These are phyloP conservation scores for Pichia nakasei DNA, from an alignment of 805 yeast genomes.

Conservation along the genomic window DNA sequence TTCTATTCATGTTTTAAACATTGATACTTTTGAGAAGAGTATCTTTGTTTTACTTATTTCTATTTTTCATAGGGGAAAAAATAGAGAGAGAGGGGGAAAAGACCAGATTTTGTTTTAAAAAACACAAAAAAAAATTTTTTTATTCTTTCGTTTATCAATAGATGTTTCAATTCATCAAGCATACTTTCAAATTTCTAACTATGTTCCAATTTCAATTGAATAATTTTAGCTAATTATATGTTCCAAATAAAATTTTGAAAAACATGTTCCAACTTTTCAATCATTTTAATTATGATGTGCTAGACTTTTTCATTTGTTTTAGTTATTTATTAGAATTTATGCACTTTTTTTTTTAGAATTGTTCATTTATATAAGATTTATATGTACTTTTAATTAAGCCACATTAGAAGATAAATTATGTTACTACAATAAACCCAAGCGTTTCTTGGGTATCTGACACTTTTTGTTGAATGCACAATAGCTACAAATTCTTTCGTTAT, in stretches of 20 bases:
- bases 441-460: slow-evolving; percentile 5
- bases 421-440: neutral
- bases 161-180: neutral
- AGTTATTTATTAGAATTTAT: neutral
- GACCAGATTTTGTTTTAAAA: neutral
- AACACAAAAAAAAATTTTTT: neutral
- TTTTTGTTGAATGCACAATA: slow-evolving; percentile 37
- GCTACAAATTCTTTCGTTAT: slow-evolving; percentile 37
- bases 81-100: slow-evolving; percentile 10
- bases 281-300: neutral
- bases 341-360: neutral
- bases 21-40: slow-evolving; percentile 6
- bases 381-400: neutral
- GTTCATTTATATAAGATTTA: neutral
- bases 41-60: neutral
- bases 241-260: neutral
- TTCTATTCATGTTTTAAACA: neutral
- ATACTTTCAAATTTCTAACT: neutral
- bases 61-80: slow-evolving; percentile 2
- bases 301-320: neutral
- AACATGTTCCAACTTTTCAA: neutral
- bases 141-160: neutral
- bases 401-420: neutral
- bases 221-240: neutral
- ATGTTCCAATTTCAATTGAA: slow-evolving; percentile 8